Evolutionary conservation across 257 asterid species (phyloP).

Genomic region (Mitragyna speciosa): DNA sequence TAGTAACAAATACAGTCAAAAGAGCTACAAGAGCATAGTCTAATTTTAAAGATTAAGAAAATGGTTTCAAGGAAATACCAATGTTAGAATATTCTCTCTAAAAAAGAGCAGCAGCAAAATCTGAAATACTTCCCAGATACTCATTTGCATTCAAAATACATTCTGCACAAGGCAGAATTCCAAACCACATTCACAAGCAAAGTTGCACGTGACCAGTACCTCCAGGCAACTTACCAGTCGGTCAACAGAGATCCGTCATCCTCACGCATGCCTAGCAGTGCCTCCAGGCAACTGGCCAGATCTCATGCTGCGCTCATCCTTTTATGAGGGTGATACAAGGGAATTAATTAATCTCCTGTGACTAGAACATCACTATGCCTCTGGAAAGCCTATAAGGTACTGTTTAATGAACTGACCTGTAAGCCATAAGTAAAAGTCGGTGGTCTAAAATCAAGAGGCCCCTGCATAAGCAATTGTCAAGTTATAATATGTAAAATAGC

Average conservation of each 20-base stretch:
- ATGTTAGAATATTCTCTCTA: not conserved
- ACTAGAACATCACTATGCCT: not conserved
- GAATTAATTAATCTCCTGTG: not conserved
- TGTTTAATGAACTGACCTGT: conserved; percentile 53
- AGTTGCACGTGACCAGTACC: no score
- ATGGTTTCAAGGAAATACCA: not conserved
- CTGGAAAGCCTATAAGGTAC: not conserved
- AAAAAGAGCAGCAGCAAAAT: not conserved
- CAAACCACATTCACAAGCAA: not conserved
- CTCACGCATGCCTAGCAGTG: conserved; percentile 55
- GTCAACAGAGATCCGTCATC: conserved; percentile 10
- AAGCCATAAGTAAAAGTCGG: conserved; percentile 61
- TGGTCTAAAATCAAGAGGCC: conserved; percentile 83
- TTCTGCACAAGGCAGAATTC: not conserved
- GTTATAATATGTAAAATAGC: not conserved
- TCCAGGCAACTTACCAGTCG: no score
- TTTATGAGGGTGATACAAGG: conserved; percentile 19
- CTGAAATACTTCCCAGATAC: not conserved
- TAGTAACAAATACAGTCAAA: not conserved
- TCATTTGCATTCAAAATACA: not conserved
- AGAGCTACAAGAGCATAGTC: not conserved
- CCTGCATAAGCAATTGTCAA: conserved; percentile 39
- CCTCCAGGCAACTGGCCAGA: conserved; percentile 54
- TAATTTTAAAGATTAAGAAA: not conserved
- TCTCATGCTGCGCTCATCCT: conserved; percentile 78